phyloP scores from a whole-genome alignment of 371 early-diverging fungal genomes.

The Umbelopsis sp. region DNA sequence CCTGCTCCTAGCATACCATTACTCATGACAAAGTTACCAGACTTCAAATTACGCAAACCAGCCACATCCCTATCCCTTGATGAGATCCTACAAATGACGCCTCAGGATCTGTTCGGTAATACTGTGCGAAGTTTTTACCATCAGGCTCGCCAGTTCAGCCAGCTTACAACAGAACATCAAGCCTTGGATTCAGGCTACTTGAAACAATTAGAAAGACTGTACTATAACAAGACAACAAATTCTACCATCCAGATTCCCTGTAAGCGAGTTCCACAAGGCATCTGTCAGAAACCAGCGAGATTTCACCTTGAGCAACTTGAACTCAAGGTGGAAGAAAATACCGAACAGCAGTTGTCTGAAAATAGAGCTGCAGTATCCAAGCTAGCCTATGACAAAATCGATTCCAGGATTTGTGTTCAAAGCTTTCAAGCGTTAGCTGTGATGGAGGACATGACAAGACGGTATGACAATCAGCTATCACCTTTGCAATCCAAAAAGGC shows the following conservation, averaged over 20 bases:
- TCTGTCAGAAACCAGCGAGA: constrained; percentile 38
- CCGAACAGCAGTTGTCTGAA: constrained; percentile 11
- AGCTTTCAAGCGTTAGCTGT: constrained; percentile 21
- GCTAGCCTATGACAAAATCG: constrained; percentile 21
- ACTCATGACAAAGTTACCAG: constrained; percentile 19
- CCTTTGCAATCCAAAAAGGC: constrained; percentile 24
- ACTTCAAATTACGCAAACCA: constrained; percentile 24
- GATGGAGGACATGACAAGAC: constrained; percentile 12
- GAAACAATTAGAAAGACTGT: constrained; percentile 31
- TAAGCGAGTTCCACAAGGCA: constrained; percentile 32
- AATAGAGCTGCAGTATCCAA: constrained; percentile 20
- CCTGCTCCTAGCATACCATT: not conserved
- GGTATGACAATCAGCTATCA: constrained; percentile 18
- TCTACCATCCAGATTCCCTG: constrained; percentile 39
- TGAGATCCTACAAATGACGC: constrained; percentile 25
- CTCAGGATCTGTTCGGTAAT: constrained; percentile 33
- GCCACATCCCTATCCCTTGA: constrained; percentile 19
- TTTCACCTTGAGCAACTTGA: constrained; percentile 34
- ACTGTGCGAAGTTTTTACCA: constrained; percentile 27
- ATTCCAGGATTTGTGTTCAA: constrained; percentile 28
- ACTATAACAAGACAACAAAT: constrained; percentile 32
- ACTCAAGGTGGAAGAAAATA: constrained; percentile 22
- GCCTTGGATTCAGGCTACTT: constrained; percentile 36
- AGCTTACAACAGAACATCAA: constrained; percentile 30
- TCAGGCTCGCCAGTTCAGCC: constrained; percentile 31